These are phyloP conservation scores for Helenozyma rhizophorensis DNA, from an alignment of 805 yeast genomes.

Conservation along the genomic window DNA sequence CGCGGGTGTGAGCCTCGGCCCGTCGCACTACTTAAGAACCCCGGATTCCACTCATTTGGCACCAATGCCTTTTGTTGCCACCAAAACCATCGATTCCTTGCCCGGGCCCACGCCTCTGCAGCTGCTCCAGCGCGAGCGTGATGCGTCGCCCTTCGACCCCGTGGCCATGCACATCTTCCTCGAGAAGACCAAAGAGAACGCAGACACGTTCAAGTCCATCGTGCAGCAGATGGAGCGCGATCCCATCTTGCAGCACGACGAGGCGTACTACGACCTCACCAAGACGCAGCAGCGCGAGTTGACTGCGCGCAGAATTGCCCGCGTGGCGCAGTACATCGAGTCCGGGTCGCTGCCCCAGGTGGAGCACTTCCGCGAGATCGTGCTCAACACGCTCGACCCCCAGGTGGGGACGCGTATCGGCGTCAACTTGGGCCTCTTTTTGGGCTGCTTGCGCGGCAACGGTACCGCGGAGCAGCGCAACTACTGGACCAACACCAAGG, in stretches of 20 bases:
- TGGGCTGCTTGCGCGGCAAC: slow-evolving; percentile 18
- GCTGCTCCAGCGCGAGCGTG: slow-evolving; percentile 18
- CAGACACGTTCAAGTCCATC: slow-evolving; percentile 12
- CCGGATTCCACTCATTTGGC: neutral
- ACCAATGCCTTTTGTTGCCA: no score
- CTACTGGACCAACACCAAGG: slow-evolving; percentile 16
- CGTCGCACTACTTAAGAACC: no score
- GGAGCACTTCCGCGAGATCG: slow-evolving; percentile 7
- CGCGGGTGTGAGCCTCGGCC: no score
- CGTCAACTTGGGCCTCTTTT: slow-evolving; percentile 18
- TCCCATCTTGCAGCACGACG: slow-evolving; percentile 14
- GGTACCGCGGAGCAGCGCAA: slow-evolving; percentile 16
- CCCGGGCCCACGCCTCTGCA: slow-evolving; percentile 21
- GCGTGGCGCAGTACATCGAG: slow-evolving; percentile 17
- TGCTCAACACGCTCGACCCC: slow-evolving; percentile 15
- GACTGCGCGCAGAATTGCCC: slow-evolving; percentile 15
- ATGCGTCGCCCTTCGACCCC: slow-evolving; percentile 16
- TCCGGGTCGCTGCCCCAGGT: slow-evolving; percentile 5
- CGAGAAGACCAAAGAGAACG: slow-evolving; percentile 19
- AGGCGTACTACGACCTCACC: slow-evolving; percentile 14
- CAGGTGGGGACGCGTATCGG: slow-evolving; percentile 18
- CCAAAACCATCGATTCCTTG: slow-evolving; percentile 15
- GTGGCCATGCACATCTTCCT: slow-evolving; percentile 22
- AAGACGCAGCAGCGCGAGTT: slow-evolving; percentile 16
- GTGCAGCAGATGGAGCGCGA: slow-evolving; percentile 17